Evolutionary conservation across 768 basidiomycete genomes (phyloP).

Genomic region (Coprinellus micaceus): DNA sequence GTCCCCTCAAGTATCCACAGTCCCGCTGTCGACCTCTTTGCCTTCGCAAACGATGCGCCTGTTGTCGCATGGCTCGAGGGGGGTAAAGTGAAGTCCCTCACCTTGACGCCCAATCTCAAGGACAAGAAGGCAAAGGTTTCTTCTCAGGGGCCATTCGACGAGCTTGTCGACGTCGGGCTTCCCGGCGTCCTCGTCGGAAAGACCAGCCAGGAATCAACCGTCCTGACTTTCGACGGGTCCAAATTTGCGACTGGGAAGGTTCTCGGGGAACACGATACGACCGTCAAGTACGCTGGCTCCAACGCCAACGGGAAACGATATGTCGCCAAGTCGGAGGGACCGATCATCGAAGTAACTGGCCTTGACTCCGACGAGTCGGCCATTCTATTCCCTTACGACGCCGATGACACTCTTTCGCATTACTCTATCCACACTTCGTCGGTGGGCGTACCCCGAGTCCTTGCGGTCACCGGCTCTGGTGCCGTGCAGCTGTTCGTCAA

Average conservation of each 20-base stretch:
- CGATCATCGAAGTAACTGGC: slow-evolving; percentile 41
- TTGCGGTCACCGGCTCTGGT: slow-evolving; percentile 75
- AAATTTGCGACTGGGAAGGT: neutral
- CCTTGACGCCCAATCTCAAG: slow-evolving; percentile 45
- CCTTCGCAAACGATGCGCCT: slow-evolving; percentile 25
- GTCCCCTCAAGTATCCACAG: slow-evolving; percentile 49
- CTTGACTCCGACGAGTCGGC: neutral
- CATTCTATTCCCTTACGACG: slow-evolving; percentile 7
- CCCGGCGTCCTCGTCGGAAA: slow-evolving; percentile 62
- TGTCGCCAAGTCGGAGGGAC: slow-evolving; percentile 54
- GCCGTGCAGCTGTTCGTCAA: slow-evolving; percentile 28
- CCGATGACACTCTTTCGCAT: neutral
- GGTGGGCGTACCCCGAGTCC: slow-evolving; percentile 49
- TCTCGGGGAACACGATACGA: neutral
- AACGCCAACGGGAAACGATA: slow-evolving; percentile 49
- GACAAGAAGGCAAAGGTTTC: slow-evolving; percentile 42
- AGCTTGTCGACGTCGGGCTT: slow-evolving; percentile 61
- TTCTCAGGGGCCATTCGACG: slow-evolving; percentile 43
- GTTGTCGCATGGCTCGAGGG: slow-evolving; percentile 55
- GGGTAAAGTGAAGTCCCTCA: slow-evolving; percentile 44
- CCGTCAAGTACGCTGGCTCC: slow-evolving; percentile 52
- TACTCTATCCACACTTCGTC: slow-evolving; percentile 6
- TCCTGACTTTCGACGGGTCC: slow-evolving; percentile 48
- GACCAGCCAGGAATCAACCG: slow-evolving; percentile 46
- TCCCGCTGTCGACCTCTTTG: slow-evolving; percentile 28